A percentile compares a stretch with the other conserved stretches of the same genome.
Evolutionary conservation across 2,329 filamentous ascomycete genomes (phyloP).

Genomic region (Aureobasidium sp.): DNA sequence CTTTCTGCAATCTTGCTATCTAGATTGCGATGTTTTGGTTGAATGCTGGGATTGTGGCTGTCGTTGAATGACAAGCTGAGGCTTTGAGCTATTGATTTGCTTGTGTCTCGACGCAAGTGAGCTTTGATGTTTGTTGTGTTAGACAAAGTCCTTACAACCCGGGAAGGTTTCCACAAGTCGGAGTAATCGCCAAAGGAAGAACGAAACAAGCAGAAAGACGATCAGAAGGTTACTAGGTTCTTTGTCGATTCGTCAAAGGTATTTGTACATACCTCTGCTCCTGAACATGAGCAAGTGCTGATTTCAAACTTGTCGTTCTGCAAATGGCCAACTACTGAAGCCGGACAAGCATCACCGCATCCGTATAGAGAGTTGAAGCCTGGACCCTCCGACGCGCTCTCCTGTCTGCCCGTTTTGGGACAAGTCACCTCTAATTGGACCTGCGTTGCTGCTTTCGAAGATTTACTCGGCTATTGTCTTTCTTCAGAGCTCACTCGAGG

Average conservation of each 20-base stretch:
- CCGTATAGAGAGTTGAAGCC: slow-evolving; percentile 13
- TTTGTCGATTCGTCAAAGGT: slow-evolving; percentile 22
- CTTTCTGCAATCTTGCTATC: slow-evolving; percentile 4
- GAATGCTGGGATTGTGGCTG: slow-evolving; percentile 7
- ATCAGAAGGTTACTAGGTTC: slow-evolving; percentile 12
- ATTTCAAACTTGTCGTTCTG: slow-evolving; percentile 19
- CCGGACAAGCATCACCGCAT: slow-evolving; percentile 23
- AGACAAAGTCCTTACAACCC: slow-evolving; percentile 16
- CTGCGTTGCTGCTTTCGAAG: slow-evolving; percentile 1
- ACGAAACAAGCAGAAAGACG: slow-evolving; percentile 6
- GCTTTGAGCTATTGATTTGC: slow-evolving; percentile 15
- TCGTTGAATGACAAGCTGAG: slow-evolving; percentile 6
- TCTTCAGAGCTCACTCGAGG: not conserved
- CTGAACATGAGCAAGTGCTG: slow-evolving; percentile 10
- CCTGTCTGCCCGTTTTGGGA: slow-evolving; percentile 12
- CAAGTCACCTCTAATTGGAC: not conserved
- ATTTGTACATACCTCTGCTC: slow-evolving; percentile 21
- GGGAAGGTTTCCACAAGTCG: slow-evolving; percentile 12
- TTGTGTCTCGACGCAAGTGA: slow-evolving; percentile 17
- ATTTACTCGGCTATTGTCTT: not conserved
- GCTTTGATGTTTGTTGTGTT: slow-evolving; percentile 18
- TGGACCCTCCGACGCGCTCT: slow-evolving; percentile 15
- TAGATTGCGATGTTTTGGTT: slow-evolving; percentile 6
- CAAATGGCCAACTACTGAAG: slow-evolving; percentile 21
- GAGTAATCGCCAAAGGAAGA: slow-evolving; percentile 13